Base-by-base conservation (phyloP, 805 yeast species). In the Wickerhamomyces queroliae region DNA sequence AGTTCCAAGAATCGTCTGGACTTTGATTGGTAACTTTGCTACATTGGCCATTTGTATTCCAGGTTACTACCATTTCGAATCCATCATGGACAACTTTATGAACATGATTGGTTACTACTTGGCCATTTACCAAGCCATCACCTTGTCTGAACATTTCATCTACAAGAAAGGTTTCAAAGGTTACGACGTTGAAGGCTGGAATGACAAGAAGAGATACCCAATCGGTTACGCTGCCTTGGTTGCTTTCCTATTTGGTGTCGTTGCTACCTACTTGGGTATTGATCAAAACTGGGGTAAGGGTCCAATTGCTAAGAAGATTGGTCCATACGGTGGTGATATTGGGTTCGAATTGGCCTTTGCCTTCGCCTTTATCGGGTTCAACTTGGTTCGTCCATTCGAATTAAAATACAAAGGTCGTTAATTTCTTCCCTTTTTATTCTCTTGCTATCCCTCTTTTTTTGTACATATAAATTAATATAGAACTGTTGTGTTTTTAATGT, bases 21-120 rank as follows among this genome's bases (percentile, higher is more conserved):
- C 95, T 31, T 50, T 84, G 35, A 59, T 69, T 39, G 95, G 90
- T 55, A 83, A 86, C 63, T 78, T 74, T 46, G 74, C 78, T 35
- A 78, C 91, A 26, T 72, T 90, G 61, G 96, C 89, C 37, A 82
- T 90, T 55, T 78, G 95, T 55, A 89, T 89, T 50, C 95, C 96
- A 36, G 96, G 86, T 37, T 84, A 82, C 68, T 82, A 83, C 69
- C 60, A 72, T 46, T 88, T 90, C 62, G 76, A 70, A 41, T 52
- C 60, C 3, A 89, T 85, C 53, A 83, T 90, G 83, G 71, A 74
- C 43, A 78, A 86, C 66, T 90, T 90, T 66, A 88, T 90, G 96
- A 80, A 86, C 67, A 67, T 89, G 59, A 88, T 90, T 62, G 91
- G 86, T 49, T 90, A 90, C 72, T 89, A 91, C 76, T 72, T 89